Evolutionary conservation across 139 green algal genomes (phyloP).

Genomic region (Monoraphidium neglectum): DNA sequence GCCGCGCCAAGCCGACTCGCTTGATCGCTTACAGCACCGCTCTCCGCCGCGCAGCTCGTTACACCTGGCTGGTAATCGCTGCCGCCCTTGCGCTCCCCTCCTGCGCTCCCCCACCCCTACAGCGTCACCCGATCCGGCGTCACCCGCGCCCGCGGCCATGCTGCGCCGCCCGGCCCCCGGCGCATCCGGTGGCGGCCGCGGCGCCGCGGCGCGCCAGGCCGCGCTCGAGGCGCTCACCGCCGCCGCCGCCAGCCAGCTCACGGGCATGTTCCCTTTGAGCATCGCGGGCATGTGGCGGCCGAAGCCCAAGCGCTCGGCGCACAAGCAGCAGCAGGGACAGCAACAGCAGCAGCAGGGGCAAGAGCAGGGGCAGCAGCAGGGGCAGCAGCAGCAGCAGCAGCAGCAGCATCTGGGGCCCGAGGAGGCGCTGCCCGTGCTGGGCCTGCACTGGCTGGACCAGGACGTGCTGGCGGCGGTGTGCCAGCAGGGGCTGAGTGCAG

Average conservation of each 20-base stretch:
- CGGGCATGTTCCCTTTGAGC: slow-evolving; percentile 12
- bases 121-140: not conserved
- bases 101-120: not conserved
- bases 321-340: slow-evolving; percentile 1
- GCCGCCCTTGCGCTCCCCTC: not conserved
- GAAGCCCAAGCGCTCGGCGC: too few relatives aligned
- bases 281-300: slow-evolving; percentile 17
- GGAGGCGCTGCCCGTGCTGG: slow-evolving; percentile 27
- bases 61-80: not conserved
- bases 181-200: not conserved
- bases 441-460: slow-evolving; percentile 47
- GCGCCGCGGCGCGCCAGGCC: slow-evolving; percentile 1
- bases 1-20: not conserved
- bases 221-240: slow-evolving; percentile 28
- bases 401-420: slow-evolving; percentile 1
- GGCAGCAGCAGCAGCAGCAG: not conserved
- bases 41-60: not conserved
- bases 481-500: slow-evolving; percentile 36
- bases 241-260: slow-evolving; percentile 3
- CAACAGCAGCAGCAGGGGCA: not conserved
- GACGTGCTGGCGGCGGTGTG: slow-evolving; percentile 51
- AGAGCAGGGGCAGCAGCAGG: not conserved
- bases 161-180: not conserved
- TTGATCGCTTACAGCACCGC: not conserved
- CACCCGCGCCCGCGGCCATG: not conserved